A percentile compares a stretch with the other conserved stretches of the same genome.
Evolutionary conservation across 2,329 filamentous ascomycete genomes (phyloP).

Genomic region (Atkinsonella hypoxylon): DNA sequence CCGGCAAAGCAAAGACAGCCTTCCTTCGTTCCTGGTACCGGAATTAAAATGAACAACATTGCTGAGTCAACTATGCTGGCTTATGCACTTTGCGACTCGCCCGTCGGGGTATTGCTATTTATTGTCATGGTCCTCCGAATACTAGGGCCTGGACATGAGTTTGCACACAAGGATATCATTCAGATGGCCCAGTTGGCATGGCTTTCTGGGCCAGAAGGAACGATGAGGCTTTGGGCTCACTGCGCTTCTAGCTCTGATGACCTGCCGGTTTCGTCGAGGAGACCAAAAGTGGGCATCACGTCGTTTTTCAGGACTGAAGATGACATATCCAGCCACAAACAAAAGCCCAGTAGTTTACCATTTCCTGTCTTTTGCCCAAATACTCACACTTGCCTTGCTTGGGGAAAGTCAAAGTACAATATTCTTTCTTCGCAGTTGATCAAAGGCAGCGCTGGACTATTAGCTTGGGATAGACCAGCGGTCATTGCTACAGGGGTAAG

Average conservation of each 20-base stretch:
- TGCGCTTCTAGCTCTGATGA: constrained; percentile 23
- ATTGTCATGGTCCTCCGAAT: constrained; percentile 35
- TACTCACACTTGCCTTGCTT: constrained; percentile 34
- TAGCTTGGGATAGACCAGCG: constrained; percentile 37
- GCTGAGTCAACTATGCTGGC: constrained; percentile 42
- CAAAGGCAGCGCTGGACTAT: constrained; percentile 28
- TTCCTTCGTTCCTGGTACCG: constrained; percentile 13
- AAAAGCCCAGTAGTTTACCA: background rate
- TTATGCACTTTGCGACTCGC: constrained; percentile 51
- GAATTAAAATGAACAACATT: constrained; percentile 18
- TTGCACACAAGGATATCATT: constrained; percentile 42
- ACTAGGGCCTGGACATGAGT: constrained; percentile 26
- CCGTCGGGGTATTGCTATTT: constrained; percentile 43
- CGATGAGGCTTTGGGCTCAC: constrained; percentile 42
- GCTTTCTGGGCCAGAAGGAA: constrained; percentile 53
- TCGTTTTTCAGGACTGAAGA: constrained; percentile 29
- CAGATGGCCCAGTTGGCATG: constrained; percentile 51
- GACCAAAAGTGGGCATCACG: constrained; percentile 33
- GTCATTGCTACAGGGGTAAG: constrained; percentile 30
- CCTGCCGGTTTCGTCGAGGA: constrained; percentile 14
- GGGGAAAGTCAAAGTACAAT: constrained; percentile 32
- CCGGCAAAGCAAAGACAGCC: constrained; percentile 6
- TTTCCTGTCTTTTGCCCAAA: constrained; percentile 14
- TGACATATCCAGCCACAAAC: constrained; percentile 1
- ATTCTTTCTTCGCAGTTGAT: constrained; percentile 30